Percentiles rank a stretch among this genome's conserved stretches.
Conservation (phyloP, 2,329 filamentous ascomycete species). For the Aureobasidium sp. region DNA sequence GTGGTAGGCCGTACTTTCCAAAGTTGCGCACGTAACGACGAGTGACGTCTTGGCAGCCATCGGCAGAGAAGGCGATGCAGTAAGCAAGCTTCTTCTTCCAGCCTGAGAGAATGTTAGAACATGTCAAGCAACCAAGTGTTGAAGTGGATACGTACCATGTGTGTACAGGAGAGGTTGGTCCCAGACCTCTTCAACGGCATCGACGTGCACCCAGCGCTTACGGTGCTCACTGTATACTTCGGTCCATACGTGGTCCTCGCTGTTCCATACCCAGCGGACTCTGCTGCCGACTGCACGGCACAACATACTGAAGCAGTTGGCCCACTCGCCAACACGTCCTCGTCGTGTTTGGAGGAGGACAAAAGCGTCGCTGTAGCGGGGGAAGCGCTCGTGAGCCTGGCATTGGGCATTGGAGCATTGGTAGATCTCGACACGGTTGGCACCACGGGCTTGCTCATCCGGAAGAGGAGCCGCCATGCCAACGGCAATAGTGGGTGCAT, state of each 20-base stretch:
- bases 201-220: conserved; percentile 92
- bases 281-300: conserved; percentile 85
- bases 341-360: conserved; percentile 76
- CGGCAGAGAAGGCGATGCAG: conserved; percentile 91
- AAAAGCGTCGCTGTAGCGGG: conserved; percentile 93
- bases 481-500: conserved; percentile 71
- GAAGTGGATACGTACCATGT: conserved; percentile 50
- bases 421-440: conserved; percentile 82
- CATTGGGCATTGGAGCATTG: conserved; percentile 71
- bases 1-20: conserved; percentile 60
- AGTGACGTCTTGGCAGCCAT: conserved; percentile 65
- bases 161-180: conserved; percentile 88
- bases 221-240: conserved; percentile 94
- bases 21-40: conserved; percentile 61
- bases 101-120: conserved; percentile 36
- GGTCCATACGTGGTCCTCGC: conserved; percentile 95
- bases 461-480: conserved; percentile 79
- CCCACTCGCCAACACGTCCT: conserved; percentile 90
- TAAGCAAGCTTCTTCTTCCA: conserved; percentile 98
- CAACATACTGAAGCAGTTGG: conserved; percentile 98
- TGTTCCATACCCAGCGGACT: conserved; percentile 97
- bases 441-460: conserved; percentile 83
- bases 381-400: conserved; percentile 76
- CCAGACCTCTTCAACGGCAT: conserved; percentile 90
- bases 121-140: not conserved